Conservation (phyloP, 768 basidiomycete species). For the Boletales sp. region DNA sequence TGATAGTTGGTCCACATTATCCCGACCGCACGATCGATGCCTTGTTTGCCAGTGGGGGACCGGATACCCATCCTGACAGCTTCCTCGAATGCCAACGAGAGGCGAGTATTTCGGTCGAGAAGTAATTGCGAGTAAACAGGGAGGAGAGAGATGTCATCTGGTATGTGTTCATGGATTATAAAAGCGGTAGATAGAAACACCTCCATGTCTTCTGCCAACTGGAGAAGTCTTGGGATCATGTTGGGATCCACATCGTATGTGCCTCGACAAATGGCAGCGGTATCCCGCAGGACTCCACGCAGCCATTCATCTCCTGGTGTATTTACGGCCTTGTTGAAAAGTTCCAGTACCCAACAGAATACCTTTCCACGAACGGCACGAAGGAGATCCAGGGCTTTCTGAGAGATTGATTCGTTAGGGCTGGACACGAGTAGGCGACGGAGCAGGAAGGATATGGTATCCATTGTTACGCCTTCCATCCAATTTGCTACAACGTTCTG, state of each 20-base stretch:
- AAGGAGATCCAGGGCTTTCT: slow-evolving; percentile 25
- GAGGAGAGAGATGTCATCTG: slow-evolving; percentile 5
- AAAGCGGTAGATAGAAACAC: slow-evolving; percentile 22
- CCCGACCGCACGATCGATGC: slow-evolving; percentile 17
- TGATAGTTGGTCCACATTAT: slow-evolving; percentile 25
- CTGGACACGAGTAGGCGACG: slow-evolving; percentile 35
- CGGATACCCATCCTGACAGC: slow-evolving; percentile 2
- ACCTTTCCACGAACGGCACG: slow-evolving; percentile 29
- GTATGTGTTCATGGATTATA: slow-evolving; percentile 25
- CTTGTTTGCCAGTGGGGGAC: not conserved
- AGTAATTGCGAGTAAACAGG: slow-evolving; percentile 11
- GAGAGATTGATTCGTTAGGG: slow-evolving; percentile 6
- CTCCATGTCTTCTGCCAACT: slow-evolving; percentile 20
- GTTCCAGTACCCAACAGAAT: slow-evolving; percentile 36
- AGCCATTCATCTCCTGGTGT: slow-evolving; percentile 10
- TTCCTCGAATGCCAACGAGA: slow-evolving; percentile 24
- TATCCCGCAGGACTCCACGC: slow-evolving; percentile 30
- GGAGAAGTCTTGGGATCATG: slow-evolving; percentile 11
- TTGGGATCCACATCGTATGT: slow-evolving; percentile 25
- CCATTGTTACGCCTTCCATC: slow-evolving; percentile 31
- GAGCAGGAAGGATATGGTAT: slow-evolving; percentile 33
- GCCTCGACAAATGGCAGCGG: slow-evolving; percentile 38
- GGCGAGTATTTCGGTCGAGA: slow-evolving; percentile 29
- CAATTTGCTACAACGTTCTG: slow-evolving; percentile 38
- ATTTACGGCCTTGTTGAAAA: slow-evolving; percentile 25